phyloP scores from a whole-genome alignment of 257 asterid genomes.

The Ballota nigra region DNA sequence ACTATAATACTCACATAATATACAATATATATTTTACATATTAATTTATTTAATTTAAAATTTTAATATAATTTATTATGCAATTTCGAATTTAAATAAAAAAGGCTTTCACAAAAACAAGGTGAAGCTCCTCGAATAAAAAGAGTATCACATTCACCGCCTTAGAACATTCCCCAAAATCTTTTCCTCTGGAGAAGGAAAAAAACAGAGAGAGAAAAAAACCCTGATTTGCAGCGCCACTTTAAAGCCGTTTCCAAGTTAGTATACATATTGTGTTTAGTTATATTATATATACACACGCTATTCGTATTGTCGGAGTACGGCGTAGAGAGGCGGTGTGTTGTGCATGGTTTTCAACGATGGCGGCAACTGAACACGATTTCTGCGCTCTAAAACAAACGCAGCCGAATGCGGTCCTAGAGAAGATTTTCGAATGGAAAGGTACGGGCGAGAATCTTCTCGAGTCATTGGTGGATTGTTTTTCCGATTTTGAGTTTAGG shows the following conservation, averaged over 20 bases:
- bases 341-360: not conserved
- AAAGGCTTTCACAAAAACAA: too few relatives aligned
- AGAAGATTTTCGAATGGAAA: constrained; percentile 26
- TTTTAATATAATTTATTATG: too few relatives aligned
- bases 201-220: too few relatives aligned
- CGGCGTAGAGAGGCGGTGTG: not conserved
- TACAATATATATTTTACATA: too few relatives aligned
- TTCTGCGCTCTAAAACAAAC: constrained; percentile 1
- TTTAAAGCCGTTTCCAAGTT: not conserved
- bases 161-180: too few relatives aligned
- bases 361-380: constrained; percentile 15
- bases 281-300: not conserved
- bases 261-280: too few relatives aligned
- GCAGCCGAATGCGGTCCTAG: constrained; percentile 19
- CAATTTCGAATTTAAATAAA: too few relatives aligned
- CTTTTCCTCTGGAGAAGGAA: too few relatives aligned
- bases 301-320: not conserved
- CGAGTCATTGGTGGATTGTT: constrained; percentile 11
- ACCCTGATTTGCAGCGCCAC: not conserved
- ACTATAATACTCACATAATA: too few relatives aligned
- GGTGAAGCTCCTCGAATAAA: too few relatives aligned
- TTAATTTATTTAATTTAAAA: too few relatives aligned
- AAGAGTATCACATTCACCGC: too few relatives aligned
- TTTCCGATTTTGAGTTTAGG: constrained; percentile 27
- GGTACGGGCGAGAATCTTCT: constrained; percentile 28